A percentile compares a stretch with the other conserved stretches of the same genome.
Evolutionary conservation across 2,329 filamentous ascomycete species (phyloP).

Genomic region (Diaporthe sp.): DNA sequence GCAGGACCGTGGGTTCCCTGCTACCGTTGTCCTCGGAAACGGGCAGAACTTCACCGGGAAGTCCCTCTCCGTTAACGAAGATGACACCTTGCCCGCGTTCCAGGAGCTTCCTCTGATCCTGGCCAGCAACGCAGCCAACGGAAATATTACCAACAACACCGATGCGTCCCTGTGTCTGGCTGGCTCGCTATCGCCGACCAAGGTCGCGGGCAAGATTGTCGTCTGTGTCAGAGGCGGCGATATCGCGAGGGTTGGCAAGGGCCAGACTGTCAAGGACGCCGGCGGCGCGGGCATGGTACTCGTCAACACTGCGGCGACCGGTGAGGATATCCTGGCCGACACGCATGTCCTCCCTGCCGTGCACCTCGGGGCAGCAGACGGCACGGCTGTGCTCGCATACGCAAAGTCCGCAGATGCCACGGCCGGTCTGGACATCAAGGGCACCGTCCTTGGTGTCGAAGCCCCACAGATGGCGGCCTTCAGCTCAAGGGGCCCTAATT

Average conservation of each 20-base stretch:
- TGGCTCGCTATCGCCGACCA: not conserved
- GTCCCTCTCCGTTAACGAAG: conserved; percentile 25
- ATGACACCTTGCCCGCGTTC: not conserved
- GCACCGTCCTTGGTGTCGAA: conserved; percentile 1
- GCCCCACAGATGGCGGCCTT: conserved; percentile 41
- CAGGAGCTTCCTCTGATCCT: conserved; percentile 4
- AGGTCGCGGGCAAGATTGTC: conserved; percentile 23
- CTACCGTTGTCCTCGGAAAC: not conserved
- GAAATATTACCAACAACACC: not conserved
- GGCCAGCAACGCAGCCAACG: not conserved
- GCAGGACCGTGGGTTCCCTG: conserved; percentile 18
- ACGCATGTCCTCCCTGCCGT: conserved; percentile 29
- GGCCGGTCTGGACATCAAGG: not conserved
- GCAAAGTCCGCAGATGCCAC: conserved; percentile 1
- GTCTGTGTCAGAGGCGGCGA: conserved; percentile 7
- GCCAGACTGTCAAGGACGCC: not conserved
- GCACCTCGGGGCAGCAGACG: not conserved
- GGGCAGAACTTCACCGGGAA: conserved; percentile 1
- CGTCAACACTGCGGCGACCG: not conserved
- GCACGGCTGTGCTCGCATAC: not conserved
- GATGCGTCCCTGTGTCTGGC: not conserved
- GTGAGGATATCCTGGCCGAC: not conserved
- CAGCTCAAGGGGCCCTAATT: conserved; percentile 40
- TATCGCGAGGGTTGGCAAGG: conserved; percentile 1
- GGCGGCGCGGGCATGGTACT: conserved; percentile 22